These are phyloP conservation scores for Diaporthe sp. DNA, from an alignment of 2,329 filamentous ascomycete species.

Conservation along the genomic window DNA sequence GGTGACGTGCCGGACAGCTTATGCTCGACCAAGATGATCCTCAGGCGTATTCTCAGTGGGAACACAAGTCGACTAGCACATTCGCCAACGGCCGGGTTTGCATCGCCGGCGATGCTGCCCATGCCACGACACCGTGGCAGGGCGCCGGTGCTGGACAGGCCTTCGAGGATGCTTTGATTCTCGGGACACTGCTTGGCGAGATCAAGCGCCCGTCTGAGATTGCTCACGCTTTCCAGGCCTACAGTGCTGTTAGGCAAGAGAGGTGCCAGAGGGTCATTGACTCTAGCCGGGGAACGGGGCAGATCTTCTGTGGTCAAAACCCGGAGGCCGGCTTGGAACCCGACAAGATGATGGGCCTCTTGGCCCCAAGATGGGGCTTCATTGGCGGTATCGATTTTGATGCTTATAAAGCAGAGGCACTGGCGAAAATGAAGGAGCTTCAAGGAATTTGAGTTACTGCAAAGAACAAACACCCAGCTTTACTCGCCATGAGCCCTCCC, in stretches of 20 bases:
- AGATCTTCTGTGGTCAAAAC: conserved; percentile 41
- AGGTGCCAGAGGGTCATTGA: conserved; percentile 40
- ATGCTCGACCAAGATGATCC: conserved; percentile 39
- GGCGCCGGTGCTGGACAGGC: conserved; percentile 42
- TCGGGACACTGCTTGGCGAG: conserved; percentile 33
- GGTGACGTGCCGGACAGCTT: conserved; percentile 19
- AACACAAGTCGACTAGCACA: conserved; percentile 41
- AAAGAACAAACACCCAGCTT: background rate
- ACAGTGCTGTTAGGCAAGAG: conserved; percentile 28
- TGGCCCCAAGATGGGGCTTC: conserved; percentile 40
- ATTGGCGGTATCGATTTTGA: conserved; percentile 35
- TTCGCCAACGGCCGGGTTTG: conserved; percentile 34
- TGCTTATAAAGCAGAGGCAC: conserved; percentile 35
- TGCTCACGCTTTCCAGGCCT: conserved; percentile 38
- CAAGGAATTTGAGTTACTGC: background rate
- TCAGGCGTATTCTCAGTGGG: conserved; percentile 42
- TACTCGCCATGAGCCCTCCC: background rate
- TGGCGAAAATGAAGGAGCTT: conserved; percentile 35
- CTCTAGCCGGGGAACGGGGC: conserved; percentile 37
- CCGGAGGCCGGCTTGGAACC: conserved; percentile 38
- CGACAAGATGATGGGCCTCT: conserved; percentile 28
- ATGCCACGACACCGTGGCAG: conserved; percentile 42
- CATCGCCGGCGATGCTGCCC: conserved; percentile 41
- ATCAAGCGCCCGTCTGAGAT: conserved; percentile 22
- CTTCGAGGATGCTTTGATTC: conserved; percentile 42